Evolutionary conservation across 1,139 yeast species (phyloP).

Genomic region (Diutina rugosa): DNA sequence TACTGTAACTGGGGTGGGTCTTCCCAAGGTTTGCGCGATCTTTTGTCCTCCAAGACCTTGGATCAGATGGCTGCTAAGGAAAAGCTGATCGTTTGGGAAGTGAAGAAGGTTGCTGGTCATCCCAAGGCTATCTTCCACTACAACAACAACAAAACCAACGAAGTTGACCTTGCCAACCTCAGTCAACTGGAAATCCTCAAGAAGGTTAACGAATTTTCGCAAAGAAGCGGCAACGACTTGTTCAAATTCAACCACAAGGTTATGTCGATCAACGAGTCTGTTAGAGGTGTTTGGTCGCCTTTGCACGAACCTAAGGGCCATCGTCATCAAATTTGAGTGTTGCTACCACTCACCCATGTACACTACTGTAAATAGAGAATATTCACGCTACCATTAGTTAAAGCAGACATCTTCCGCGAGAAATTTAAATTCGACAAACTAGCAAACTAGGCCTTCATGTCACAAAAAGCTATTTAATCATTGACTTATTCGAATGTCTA

Average conservation of each 20-base stretch:
- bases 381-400: not conserved
- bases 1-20: constrained; percentile 96
- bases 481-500: not conserved
- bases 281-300: constrained; percentile 98
- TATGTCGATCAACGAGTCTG: constrained; percentile 64
- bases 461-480: not conserved
- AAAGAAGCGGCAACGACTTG: constrained; percentile 26
- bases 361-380: not conserved
- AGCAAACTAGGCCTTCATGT: not conserved
- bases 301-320: constrained; percentile 61
- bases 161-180: constrained; percentile 41
- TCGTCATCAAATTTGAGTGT: constrained; percentile 50
- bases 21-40: constrained; percentile 66
- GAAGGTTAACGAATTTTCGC: constrained; percentile 42
- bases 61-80: constrained; percentile 43
- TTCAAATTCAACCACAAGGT: constrained; percentile 53
- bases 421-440: not conserved
- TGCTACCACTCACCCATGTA: not conserved
- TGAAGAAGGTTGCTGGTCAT: constrained; percentile 65
- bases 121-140: constrained; percentile 69
- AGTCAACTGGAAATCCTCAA: constrained; percentile 47
- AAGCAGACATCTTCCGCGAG: not conserved
- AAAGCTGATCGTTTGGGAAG: constrained; percentile 60
- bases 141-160: constrained; percentile 16
- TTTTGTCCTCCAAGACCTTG: constrained; percentile 37